A percentile compares a stretch with the other conserved stretches of the same genome.
These are phyloP conservation scores for Abelmoschus esculentus DNA, from an alignment of 345 rosid genomes.

Conservation along the genomic window DNA sequence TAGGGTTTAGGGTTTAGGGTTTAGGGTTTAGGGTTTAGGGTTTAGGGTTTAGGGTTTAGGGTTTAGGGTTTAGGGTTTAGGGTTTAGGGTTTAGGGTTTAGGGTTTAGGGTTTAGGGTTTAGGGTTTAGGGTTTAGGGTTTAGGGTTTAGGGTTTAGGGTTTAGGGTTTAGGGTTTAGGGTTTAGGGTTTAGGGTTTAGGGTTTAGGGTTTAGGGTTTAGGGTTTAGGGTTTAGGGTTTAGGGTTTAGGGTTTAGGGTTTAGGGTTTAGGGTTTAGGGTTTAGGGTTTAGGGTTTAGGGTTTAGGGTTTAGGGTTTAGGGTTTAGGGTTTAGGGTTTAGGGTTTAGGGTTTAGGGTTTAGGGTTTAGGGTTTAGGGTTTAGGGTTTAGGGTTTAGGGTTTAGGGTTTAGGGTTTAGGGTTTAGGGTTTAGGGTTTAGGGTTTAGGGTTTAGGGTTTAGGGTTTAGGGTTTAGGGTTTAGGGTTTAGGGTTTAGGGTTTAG, in stretches of 20 bases:
- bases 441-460: neutral
- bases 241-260: neutral
- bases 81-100: neutral
- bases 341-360: neutral
- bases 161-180: neutral
- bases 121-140: neutral
- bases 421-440: neutral
- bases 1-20: neutral
- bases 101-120: neutral
- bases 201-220: neutral
- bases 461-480: neutral
- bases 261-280: neutral
- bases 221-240: neutral
- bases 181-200: neutral
- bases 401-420: neutral
- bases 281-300: neutral
- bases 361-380: neutral
- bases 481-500: neutral
- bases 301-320: neutral
- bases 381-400: neutral
- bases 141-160: neutral
- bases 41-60: neutral
- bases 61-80: neutral
- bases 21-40: neutral
- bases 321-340: neutral